phyloP scores from a whole-genome alignment of 2,329 filamentous ascomycete species.

The Periconia sp. region DNA sequence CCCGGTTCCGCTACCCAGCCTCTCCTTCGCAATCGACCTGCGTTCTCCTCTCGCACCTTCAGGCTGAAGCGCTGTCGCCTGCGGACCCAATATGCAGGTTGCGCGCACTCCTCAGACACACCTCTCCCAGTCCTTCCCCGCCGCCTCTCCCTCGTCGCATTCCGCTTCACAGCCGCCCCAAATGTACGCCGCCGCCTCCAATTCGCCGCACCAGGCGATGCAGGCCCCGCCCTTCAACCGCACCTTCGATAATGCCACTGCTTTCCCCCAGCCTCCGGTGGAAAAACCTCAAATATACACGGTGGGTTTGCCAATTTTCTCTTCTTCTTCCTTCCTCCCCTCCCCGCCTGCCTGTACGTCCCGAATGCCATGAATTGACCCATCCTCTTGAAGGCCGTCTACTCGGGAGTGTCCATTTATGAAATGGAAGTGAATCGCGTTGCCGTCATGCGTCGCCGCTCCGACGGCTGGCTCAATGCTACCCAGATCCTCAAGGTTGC shows the following conservation, averaged over 20 bases:
- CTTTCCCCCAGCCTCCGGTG: slow-evolving; percentile 39
- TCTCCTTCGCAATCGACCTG: background rate
- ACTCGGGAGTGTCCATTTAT: slow-evolving; percentile 94
- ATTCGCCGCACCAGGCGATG: slow-evolving; percentile 36
- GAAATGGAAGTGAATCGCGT: slow-evolving; percentile 96
- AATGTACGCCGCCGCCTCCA: slow-evolving; percentile 2
- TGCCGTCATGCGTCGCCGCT: slow-evolving; percentile 92
- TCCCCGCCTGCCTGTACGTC: background rate
- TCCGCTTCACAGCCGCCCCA: slow-evolving; percentile 26
- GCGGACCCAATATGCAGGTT: slow-evolving; percentile 36
- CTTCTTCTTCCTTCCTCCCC: slow-evolving; percentile 57
- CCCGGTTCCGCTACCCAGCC: background rate
- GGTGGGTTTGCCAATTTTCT: slow-evolving; percentile 61
- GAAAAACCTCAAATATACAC: slow-evolving; percentile 56
- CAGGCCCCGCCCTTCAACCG: slow-evolving; percentile 39
- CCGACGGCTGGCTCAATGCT: slow-evolving; percentile 95
- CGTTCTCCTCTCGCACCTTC: background rate
- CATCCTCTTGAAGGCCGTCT: slow-evolving; percentile 63
- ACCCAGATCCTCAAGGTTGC: slow-evolving; percentile 98
- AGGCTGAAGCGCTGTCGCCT: slow-evolving; percentile 3
- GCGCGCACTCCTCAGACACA: slow-evolving; percentile 26
- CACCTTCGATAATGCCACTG: slow-evolving; percentile 42
- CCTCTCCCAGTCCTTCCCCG: slow-evolving; percentile 28
- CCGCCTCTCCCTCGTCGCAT: slow-evolving; percentile 27
- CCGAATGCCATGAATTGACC: slow-evolving; percentile 14